Conservation (phyloP, 352 stramenopile genomes). For the Pythium rhizo-oryzae region DNA sequence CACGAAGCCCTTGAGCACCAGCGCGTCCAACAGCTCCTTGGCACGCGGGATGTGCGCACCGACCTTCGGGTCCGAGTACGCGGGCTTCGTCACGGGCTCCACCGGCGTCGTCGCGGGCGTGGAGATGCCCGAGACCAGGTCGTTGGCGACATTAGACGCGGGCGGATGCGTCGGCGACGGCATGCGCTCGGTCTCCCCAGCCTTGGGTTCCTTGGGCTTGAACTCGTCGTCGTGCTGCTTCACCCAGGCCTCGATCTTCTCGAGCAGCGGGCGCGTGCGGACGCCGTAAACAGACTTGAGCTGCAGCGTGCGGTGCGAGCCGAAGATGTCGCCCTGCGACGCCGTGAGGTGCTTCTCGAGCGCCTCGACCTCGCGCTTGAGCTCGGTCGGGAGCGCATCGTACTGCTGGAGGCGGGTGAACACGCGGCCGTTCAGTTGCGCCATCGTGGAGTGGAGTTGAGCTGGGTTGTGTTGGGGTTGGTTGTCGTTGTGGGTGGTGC, state of each 20-base stretch:
- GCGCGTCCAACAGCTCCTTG: constrained; percentile 26
- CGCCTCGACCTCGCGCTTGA: constrained; percentile 10
- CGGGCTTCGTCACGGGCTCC: background rate
- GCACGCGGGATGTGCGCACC: constrained; percentile 3
- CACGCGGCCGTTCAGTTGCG: constrained; percentile 18
- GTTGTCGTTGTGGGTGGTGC: no score
- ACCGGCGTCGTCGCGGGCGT: background rate
- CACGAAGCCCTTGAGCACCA: constrained; percentile 33
- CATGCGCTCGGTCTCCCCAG: no score
- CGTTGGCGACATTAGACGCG: no score
- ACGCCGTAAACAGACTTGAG: constrained; percentile 3
- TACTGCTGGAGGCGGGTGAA: constrained; percentile 26
- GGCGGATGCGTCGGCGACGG: no score
- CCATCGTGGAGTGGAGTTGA: background rate
- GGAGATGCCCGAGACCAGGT: no score
- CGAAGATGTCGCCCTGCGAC: constrained; percentile 1
- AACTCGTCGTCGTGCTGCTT: constrained; percentile 1
- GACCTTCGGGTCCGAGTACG: background rate
- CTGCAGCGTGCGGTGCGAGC: background rate
- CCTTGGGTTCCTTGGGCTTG: background rate
- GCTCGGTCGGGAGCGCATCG: background rate
- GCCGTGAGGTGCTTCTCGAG: constrained; percentile 5
- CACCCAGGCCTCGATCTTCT: constrained; percentile 1
- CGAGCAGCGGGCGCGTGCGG: background rate
- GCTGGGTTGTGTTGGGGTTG: no score